Base-by-base conservation (phyloP, 257 asterid species). In the Plantago elongata region DNA sequence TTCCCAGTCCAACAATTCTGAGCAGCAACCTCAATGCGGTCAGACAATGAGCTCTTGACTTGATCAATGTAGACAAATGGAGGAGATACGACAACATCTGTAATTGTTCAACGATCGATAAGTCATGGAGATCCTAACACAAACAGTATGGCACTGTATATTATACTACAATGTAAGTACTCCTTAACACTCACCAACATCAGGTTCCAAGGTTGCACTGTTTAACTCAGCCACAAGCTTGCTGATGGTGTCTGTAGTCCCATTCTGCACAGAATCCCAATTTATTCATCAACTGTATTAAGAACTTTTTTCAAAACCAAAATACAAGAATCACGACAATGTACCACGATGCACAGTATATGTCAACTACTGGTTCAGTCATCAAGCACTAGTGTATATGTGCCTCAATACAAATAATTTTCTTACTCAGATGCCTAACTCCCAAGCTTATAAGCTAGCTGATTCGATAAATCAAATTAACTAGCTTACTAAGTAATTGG, bases 31-130 rank as follows among this genome's bases (percentile, higher is more conserved):
- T 89, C 95, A 27, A 89, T 79, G 58, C 92, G 82, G 60, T 79
- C 88, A 62, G 84, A 60, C 63, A 89, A 70, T 4, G 88, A 77
- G 76, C 67, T 85, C 84, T 77, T 89, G 57, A 87, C 99, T 83
- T 93, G 97, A 72, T 85, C 97, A 70, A 93, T 84, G 84, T 89
- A 93, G 74, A 93, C 79, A 68, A 85, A 89, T 9, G 99, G 99
- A 75, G 99, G 99, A 15, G 96, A 81, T 45, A 93, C 99, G 68
- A 93, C 96, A 61, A 93, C 95, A 84, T 93, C 99, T 93, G 83
- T 38, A 69, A 68, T 40, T 30, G 16, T 73, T 64, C 34, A 54
- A 63, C 51, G 50, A 3, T 42, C 42, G 9, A 57, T 45, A 62
- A 11, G 43, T 15, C 34, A 57, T 34, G 40, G 40, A 34, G 40